Evolutionary conservation across 2,329 filamentous ascomycete genomes (phyloP), one percentile per base, ranked within the genome.

Genomic region (Apiospora saccharicola): DNA sequence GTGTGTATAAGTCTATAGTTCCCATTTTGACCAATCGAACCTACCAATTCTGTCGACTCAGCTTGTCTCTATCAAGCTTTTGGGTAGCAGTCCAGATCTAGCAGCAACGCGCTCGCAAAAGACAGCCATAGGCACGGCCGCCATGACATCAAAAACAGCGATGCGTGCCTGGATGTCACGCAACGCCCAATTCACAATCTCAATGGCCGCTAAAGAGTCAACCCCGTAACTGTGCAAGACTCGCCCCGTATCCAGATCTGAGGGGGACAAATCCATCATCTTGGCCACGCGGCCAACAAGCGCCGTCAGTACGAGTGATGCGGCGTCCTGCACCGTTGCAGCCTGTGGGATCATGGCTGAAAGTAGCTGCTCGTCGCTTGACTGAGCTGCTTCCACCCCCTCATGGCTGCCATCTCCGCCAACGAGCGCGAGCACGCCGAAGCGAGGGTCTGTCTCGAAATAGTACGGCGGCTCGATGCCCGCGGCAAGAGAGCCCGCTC

Each of bases 261-360:
- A 71, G 10, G 71, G 24, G 3, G 72, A 57, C 22, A 77, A 74
- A 7, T 72, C 70, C 3, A 71, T 70, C 16, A 76, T 24, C 61
- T 41, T 34, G 16, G 16, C 30, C 67, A n/a, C 34, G 34, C 14
- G 14, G 43, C 82, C 80, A 75, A 83, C 82, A 70, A 30, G 30
- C 6, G 26, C 30, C 16, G 37, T 7, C 37, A 37, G 37, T 37
- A 37, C 37, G 10, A 37, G 37, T 37, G 37, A 37, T 37, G 37
- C 7, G 6, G 37, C 37, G 10, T 41, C 37, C 6, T 41, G 37
- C 10, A 41, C 10, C 19, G 61, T 12, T 30, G 14, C 30, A 34
- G 61, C 30, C 19, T 3, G 19, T 43, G 67, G 37, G 37, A 41
- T 41, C 37, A 41, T 41, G 37, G 37, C 37, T 10, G 37, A 41